Conservation (phyloP, 495 filamentous ascomycete genomes). For the Podospora anserina region DNA sequence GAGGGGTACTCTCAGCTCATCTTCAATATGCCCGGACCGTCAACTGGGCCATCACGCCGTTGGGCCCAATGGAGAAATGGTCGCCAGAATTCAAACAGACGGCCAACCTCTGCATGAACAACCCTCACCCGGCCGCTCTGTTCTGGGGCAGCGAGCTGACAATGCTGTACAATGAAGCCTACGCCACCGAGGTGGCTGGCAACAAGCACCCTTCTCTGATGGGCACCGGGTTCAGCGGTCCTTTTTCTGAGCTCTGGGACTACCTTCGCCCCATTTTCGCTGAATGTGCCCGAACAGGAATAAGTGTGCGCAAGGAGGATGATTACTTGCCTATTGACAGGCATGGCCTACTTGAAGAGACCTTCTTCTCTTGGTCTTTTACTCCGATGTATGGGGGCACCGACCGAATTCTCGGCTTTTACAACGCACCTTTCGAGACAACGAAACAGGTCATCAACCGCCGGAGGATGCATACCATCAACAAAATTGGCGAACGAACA, state of each 20-base stretch:
- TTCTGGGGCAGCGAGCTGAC: constrained; percentile 41
- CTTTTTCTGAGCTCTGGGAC: constrained; percentile 32
- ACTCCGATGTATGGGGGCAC: constrained; percentile 55
- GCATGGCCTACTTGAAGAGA: constrained; percentile 55
- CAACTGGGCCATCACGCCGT: constrained; percentile 58
- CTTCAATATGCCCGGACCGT: constrained; percentile 58
- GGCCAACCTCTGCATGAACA: constrained; percentile 62
- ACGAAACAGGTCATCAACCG: constrained; percentile 54
- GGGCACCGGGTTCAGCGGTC: constrained; percentile 29
- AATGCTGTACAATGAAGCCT: constrained; percentile 37
- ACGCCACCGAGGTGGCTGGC: constrained; percentile 39
- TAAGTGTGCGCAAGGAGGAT: constrained; percentile 33
- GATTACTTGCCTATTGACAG: constrained; percentile 44
- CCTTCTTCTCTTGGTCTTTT: constrained; percentile 57
- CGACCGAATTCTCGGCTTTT: constrained; percentile 44
- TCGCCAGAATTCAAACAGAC: constrained; percentile 57
- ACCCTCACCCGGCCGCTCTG: constrained; percentile 59
- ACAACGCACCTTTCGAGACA: constrained; percentile 57
- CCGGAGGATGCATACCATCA: constrained; percentile 54
- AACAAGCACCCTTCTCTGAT: constrained; percentile 31
- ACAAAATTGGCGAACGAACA: constrained; percentile 56
- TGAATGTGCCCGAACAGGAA: constrained; percentile 26
- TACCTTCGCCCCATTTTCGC: constrained; percentile 51
- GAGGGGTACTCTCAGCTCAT: constrained; percentile 38
- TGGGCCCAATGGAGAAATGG: constrained; percentile 64